Percentiles rank a stretch among this genome's conserved stretches.
Evolutionary conservation across 345 rosid genomes (phyloP).

Genomic region (Capsella bursapastoris): DNA sequence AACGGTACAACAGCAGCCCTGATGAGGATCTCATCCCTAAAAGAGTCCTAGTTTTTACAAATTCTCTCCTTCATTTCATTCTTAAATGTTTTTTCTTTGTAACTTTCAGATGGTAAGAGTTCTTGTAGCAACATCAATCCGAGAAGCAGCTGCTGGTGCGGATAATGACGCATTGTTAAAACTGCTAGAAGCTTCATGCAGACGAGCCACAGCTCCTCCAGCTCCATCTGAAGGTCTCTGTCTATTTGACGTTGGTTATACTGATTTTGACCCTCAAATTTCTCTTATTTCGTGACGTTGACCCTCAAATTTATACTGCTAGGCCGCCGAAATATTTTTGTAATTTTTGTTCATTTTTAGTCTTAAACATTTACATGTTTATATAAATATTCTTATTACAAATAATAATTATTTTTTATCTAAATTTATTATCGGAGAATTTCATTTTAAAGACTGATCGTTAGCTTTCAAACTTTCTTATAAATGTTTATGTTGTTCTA

Average conservation of each 20-base stretch:
- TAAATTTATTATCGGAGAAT: too few relatives aligned
- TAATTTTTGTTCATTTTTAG: too few relatives aligned
- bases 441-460: too few relatives aligned
- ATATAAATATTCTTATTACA: too few relatives aligned
- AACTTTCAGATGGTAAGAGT: slow-evolving; percentile 82
- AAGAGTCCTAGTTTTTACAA: slow-evolving; percentile 8
- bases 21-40: neutral
- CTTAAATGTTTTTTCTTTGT: neutral
- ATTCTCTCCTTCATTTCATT: neutral
- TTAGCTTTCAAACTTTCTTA: too few relatives aligned
- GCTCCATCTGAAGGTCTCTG: slow-evolving; percentile 91
- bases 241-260: slow-evolving; percentile 80
- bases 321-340: too few relatives aligned
- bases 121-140: slow-evolving; percentile 82
- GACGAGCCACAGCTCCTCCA: slow-evolving; percentile 96
- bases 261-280: slow-evolving; percentile 62
- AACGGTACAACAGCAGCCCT: slow-evolving; percentile 1
- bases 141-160: slow-evolving; percentile 96
- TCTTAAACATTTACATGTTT: too few relatives aligned
- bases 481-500: too few relatives aligned
- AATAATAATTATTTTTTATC: too few relatives aligned
- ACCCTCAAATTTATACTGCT: too few relatives aligned
- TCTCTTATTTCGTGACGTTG: slow-evolving; percentile 50
- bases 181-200: slow-evolving; percentile 78
- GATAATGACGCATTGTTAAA: slow-evolving; percentile 72